Evolutionary conservation across 2,329 filamentous ascomycete genomes (phyloP), one percentile per base, ranked within the genome.

Genomic region (Cordyceps tenuipes): DNA sequence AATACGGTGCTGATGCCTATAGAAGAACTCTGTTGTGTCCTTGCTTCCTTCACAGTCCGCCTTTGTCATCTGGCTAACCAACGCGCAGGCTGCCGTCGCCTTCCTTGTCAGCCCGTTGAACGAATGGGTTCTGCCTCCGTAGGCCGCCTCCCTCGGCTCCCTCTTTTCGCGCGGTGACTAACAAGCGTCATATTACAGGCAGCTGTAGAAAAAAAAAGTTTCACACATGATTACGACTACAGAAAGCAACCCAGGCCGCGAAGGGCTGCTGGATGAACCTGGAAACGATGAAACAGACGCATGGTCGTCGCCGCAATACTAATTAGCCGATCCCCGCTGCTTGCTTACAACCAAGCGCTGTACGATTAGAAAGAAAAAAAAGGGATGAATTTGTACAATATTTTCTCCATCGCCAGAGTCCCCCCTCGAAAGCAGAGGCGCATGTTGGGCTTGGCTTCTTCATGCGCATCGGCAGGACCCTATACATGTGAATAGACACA

Each of bases 81-180:
- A 29, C 46, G 4, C 29, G 61, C 61, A 88, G 85, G 82, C 77
- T 65, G 85, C 84, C 48, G 80, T 89, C 58, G 80, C 84, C 43
- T 85, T 89, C 72, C 78, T 89, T 65, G 79, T 84, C 61, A 88
- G 85, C 75, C 82, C 83, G 59, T 86, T 84, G 78, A 82, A 82
- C 72, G 86, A 89, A 70, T 76, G 83, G 67, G 79, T 89, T 61
- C 78, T 89, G 64, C 86, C 86, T 72, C 82, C 84, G 82, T 84
- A 74, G 74, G 79, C 70, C 8, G 13, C 15, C 44, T 9, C 19
- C 12, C 26, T 3, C 31, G 26, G 17, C 4, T n/a, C 13, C 31
- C 12, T 17, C 39, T 43, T 15, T 1, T 23, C 31, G 9, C n/a
- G 21, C 34, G 23, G 48, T n/a, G 1, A 46, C 23, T 61, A 54